Conservation (phyloP, 805 yeast genomes). For the Lipomyces starkeyi region DNA sequence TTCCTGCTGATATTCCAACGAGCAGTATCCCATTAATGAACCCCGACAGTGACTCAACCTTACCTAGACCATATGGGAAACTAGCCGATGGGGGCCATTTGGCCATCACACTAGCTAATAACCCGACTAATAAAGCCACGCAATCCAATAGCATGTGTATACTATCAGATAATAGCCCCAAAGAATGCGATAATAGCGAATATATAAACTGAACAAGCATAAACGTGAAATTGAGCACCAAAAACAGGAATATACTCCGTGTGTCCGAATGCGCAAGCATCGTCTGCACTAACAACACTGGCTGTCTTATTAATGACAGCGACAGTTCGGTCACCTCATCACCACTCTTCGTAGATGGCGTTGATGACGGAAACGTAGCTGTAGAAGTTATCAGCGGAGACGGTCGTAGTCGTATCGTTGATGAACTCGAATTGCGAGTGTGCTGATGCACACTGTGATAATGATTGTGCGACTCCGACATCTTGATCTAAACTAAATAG, state of each 20-base stretch:
- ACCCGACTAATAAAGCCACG: slow-evolving; percentile 83
- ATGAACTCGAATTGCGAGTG: slow-evolving; percentile 3
- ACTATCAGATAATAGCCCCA: slow-evolving; percentile 90
- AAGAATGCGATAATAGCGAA: slow-evolving; percentile 88
- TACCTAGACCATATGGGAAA: slow-evolving; percentile 83
- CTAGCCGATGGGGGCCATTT: slow-evolving; percentile 65
- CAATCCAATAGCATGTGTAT: slow-evolving; percentile 97
- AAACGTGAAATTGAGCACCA: slow-evolving; percentile 83
- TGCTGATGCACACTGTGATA: slow-evolving; percentile 1
- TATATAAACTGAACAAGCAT: slow-evolving; percentile 94
- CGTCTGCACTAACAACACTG: slow-evolving; percentile 33
- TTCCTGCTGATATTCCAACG: slow-evolving; percentile 87
- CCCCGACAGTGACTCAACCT: slow-evolving; percentile 91
- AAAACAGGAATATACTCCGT: slow-evolving; percentile 83
- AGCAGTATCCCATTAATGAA: slow-evolving; percentile 91
- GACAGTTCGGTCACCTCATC: background rate
- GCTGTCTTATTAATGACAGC: slow-evolving; percentile 24
- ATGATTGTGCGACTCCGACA: slow-evolving; percentile 16
- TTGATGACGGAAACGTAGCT: slow-evolving; percentile 9
- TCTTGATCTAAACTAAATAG: background rate
- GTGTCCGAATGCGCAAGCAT: slow-evolving; percentile 69
- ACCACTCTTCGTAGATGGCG: background rate
- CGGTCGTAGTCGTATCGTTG: slow-evolving; percentile 19
- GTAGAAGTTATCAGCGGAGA: slow-evolving; percentile 16
- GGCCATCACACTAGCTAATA: slow-evolving; percentile 77